A percentile compares a stretch with the other conserved stretches of the same genome.
Evolutionary conservation across 768 basidiomycete species (phyloP).

Genomic region (Pisolithus albus): DNA sequence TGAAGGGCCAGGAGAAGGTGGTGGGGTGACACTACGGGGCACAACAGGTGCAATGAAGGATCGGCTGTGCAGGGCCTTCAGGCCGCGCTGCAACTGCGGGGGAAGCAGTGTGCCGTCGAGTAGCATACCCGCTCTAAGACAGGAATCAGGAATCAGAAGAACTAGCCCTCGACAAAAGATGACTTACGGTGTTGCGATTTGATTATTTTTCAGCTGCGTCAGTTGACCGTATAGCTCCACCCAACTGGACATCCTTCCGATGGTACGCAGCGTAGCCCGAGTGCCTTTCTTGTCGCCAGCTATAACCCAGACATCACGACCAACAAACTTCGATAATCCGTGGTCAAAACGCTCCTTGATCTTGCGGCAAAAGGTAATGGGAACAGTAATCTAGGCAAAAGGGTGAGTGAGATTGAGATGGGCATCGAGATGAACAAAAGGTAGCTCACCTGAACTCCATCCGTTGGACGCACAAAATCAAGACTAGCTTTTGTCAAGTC

Average conservation of each 20-base stretch:
- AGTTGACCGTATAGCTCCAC: neutral
- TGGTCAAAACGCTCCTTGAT: no score
- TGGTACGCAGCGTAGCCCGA: neutral
- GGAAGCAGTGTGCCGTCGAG: neutral
- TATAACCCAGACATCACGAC: neutral
- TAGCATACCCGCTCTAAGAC: no score
- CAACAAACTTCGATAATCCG: neutral
- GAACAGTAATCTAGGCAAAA: no score
- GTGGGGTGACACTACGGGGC: no score
- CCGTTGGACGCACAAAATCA: neutral
- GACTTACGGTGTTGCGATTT: no score
- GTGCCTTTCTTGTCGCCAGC: neutral
- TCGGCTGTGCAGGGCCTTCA: neutral
- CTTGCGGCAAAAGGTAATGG: no score
- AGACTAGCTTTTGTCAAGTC: neutral
- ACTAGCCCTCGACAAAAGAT: no score
- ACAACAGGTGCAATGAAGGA: neutral
- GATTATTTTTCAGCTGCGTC: neutral
- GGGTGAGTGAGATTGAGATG: no score
- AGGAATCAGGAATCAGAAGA: no score
- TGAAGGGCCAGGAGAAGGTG: no score
- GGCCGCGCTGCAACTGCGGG: neutral
- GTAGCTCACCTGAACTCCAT: no score
- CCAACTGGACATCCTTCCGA: neutral
- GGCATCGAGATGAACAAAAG: no score